These are phyloP conservation scores for Nannochloropsis gaditana DNA, from an alignment of 108 stramenopile species.

Conservation along the genomic window DNA sequence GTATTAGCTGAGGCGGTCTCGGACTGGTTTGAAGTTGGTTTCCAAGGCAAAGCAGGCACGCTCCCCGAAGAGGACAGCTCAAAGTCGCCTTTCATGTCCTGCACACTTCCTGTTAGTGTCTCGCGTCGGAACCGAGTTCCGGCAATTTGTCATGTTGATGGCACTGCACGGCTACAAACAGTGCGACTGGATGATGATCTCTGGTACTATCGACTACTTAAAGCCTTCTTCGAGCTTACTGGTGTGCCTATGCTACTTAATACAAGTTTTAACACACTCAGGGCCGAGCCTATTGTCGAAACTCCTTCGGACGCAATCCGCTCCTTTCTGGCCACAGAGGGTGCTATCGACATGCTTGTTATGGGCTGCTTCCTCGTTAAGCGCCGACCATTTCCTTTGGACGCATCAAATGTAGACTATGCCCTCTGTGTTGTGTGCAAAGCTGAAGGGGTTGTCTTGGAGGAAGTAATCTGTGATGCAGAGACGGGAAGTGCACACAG, in stretches of 20 bases:
- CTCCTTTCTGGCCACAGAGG: slow-evolving; percentile 25
- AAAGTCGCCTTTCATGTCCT: slow-evolving; percentile 50
- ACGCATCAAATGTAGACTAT: not conserved
- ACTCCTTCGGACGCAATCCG: slow-evolving; percentile 57
- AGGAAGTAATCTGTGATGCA: not conserved
- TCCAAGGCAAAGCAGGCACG: not conserved
- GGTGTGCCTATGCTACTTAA: slow-evolving; percentile 93
- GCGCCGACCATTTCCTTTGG: slow-evolving; percentile 30
- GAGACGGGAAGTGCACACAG: not conserved
- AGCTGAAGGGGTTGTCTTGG: not conserved
- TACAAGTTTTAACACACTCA: slow-evolving; percentile 81
- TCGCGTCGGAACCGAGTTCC: slow-evolving; percentile 64
- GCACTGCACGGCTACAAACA: slow-evolving; percentile 84
- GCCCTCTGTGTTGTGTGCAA: not conserved
- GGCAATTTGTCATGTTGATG: slow-evolving; percentile 90
- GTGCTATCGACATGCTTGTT: slow-evolving; percentile 35
- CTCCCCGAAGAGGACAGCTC: not conserved
- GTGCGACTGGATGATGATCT: slow-evolving; percentile 50
- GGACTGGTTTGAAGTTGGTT: slow-evolving; percentile 47
- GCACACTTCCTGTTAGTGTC: slow-evolving; percentile 69
- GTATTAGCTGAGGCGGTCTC: slow-evolving; percentile 77
- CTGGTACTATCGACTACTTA: slow-evolving; percentile 72
- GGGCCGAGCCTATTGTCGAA: slow-evolving; percentile 84
- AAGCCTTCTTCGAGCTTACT: slow-evolving; percentile 67
- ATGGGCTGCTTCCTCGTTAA: slow-evolving; percentile 23